A percentile compares a stretch with the other conserved stretches of the same genome.
These are phyloP conservation scores for Vickermania spadyakhi DNA, from an alignment of 208 protist genomes.

Conservation along the genomic window DNA sequence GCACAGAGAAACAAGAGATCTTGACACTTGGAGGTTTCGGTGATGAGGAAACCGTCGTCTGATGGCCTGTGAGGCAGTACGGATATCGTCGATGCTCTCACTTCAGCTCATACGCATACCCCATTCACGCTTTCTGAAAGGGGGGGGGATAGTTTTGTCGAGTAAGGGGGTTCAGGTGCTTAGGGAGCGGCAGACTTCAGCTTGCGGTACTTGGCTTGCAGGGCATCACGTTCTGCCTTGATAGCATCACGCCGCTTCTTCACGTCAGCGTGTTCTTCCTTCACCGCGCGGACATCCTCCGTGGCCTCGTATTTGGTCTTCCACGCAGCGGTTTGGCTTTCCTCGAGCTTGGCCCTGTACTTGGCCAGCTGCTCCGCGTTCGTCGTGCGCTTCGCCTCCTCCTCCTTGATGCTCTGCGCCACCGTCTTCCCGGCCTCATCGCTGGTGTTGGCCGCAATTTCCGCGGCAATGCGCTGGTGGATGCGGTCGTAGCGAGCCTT, in stretches of 20 bases:
- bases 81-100: too few species aligned
- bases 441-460: neutral
- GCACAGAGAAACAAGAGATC: too few species aligned
- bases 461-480: neutral
- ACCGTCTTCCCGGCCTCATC: constrained; percentile 3
- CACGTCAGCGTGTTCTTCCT: constrained; percentile 25
- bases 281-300: constrained; percentile 14
- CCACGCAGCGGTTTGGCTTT: constrained; percentile 16
- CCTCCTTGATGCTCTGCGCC: constrained; percentile 14
- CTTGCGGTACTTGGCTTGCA: constrained; percentile 30
- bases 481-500: constrained; percentile 3
- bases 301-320: constrained; percentile 18
- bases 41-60: too few species aligned
- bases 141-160: too few species aligned
- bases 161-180: too few species aligned
- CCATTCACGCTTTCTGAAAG: too few species aligned
- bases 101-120: too few species aligned
- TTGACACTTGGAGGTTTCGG: too few species aligned
- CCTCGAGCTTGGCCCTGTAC: constrained; percentile 11
- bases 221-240: constrained; percentile 12
- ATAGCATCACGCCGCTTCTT: constrained; percentile 27
- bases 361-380: constrained; percentile 9
- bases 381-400: constrained; percentile 14
- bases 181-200: constrained; percentile 9
- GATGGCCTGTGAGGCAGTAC: too few species aligned